Base-by-base conservation (phyloP, 352 stramenopile species). In the Phytophthora palmivora region DNA sequence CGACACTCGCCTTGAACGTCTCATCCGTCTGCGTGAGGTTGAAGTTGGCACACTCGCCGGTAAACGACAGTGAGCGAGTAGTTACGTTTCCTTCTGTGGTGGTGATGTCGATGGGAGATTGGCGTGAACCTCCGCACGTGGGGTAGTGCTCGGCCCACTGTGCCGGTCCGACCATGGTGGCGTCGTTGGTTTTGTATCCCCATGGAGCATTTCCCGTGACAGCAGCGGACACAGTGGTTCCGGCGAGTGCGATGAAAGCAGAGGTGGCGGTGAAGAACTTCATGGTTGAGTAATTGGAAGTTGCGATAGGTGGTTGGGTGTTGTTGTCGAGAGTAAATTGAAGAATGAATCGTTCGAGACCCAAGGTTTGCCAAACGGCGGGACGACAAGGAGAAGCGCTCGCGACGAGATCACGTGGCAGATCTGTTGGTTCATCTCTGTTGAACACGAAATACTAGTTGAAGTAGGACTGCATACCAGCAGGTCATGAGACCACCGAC, bases 21-120 rank as follows among this genome's bases (percentile, higher is more conserved):
- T 78, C 65, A 43, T 63, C 30, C 12, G 61, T 34, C 47, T 72
- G 36, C 34, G 67, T 70, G 18, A 72, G 34, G 32, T 70, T 63
- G 57, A 52, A 72, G 37, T 51, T 24, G 6, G n/a, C n/a, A n/a
- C n/a, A n/a, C n/a, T n/a, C n/a, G n/a, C n/a, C n/a, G n/a, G n/a
- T n/a, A n/a, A n/a, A n/a, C n/a, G n/a, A 24, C 16, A 67, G 39
- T 16, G 59, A 61, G 9, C 38, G 38, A 6, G 46, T 32, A 0
- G 32, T 22, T 26, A 45, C 24, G 6, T 64, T 58, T 22, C 39
- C 41, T n/a, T 28, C 24, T 8, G 45, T 57, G 14, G 37, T 44
- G 3, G 42, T 58, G 48, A 79, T 70, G 45, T 79, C 67, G 45
- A 79, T 74, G 5, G 70, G 66, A 14, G 70, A 79, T 43, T 79